Conservation (phyloP, 176 grass and related monocot species). For the Tuctoria greenei region DNA sequence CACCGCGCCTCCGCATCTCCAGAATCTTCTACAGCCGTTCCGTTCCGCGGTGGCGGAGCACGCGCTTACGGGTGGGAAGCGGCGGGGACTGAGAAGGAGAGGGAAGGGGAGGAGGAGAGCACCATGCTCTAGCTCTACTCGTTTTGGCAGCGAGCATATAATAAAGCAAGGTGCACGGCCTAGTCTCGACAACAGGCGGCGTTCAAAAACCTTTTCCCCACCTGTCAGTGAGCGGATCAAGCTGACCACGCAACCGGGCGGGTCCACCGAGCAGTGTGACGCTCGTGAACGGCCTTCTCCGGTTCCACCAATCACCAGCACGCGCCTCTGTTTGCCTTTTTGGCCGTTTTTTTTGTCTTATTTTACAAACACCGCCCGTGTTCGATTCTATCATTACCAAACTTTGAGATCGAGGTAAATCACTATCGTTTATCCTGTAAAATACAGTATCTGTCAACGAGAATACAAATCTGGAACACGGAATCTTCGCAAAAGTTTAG, state of each 20-base stretch:
- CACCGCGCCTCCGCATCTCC: constrained; percentile 42
- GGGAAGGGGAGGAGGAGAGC: not conserved
- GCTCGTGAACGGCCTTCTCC: constrained; percentile 19
- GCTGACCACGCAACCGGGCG: not conserved
- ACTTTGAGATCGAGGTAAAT: not conserved
- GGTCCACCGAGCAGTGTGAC: not conserved
- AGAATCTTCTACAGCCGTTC: constrained; percentile 1
- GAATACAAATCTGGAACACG: not conserved
- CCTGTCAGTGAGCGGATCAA: not conserved
- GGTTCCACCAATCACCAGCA: too few species aligned
- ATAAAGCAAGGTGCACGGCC: not conserved
- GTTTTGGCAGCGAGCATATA: constrained; percentile 19
- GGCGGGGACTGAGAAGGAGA: not conserved
- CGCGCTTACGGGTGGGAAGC: not conserved
- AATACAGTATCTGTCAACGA: too few species aligned
- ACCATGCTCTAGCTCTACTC: constrained; percentile 11
- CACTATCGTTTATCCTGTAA: too few species aligned
- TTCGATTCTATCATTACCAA: not conserved
- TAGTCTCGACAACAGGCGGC: too few species aligned
- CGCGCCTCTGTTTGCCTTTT: not conserved
- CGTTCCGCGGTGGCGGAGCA: not conserved
- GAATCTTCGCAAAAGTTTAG: not conserved
- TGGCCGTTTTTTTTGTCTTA: not conserved
- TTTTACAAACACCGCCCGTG: not conserved
- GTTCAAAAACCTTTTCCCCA: not conserved